Evolutionary conservation across 768 basidiomycete species (phyloP).

Genomic region (Botryobasidium botryosum): DNA sequence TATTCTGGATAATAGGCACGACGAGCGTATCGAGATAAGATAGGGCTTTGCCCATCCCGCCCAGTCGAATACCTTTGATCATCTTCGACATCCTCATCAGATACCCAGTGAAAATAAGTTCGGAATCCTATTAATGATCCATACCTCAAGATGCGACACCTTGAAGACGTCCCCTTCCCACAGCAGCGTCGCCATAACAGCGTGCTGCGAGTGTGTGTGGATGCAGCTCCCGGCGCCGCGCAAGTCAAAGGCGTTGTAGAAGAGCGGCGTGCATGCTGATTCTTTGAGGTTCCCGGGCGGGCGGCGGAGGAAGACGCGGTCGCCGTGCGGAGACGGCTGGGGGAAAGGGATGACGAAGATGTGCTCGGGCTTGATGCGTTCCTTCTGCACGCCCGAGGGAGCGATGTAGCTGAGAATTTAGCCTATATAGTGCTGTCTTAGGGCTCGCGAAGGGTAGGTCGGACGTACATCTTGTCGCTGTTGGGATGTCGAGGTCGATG

Average conservation of each 20-base stretch:
- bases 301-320: conserved; percentile 62
- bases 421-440: too few species aligned
- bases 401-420: conserved; percentile 41
- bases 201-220: conserved; percentile 82
- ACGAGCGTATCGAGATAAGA: conserved; percentile 75
- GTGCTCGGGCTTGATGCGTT: conserved; percentile 64
- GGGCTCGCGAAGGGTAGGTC: too few species aligned
- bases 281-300: conserved; percentile 60
- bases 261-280: conserved; percentile 76
- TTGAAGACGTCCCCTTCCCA: conserved; percentile 54
- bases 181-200: conserved; percentile 72
- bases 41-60: conserved; percentile 56
- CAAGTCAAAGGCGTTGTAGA: conserved; percentile 81
- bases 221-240: conserved; percentile 72
- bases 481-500: not conserved
- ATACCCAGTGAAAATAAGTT: too few species aligned
- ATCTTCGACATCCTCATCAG: conserved; percentile 31
- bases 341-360: conserved; percentile 80
- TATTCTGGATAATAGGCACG: conserved; percentile 82
- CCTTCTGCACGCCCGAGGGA: conserved; percentile 83
- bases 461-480: conserved; percentile 65
- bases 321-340: conserved; percentile 43
- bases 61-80: conserved; percentile 77
- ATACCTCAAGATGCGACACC: conserved; percentile 58
- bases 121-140: too few species aligned